Base-by-base conservation (phyloP, 2,329 filamentous ascomycete species). In the Talaromyces pinophilus region DNA sequence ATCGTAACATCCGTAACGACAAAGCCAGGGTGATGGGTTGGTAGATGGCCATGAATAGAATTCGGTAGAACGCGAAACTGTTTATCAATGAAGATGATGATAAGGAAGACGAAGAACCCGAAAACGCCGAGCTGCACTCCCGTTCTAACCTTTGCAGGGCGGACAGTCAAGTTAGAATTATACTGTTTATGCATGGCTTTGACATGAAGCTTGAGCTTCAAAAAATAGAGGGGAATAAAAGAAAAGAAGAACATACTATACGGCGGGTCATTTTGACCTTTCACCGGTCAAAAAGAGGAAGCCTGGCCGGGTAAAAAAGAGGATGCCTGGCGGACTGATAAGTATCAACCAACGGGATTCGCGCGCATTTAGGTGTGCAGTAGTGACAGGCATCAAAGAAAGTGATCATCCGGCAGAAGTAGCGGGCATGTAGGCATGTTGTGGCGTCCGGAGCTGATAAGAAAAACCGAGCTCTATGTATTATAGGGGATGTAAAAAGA, bases 1-100 rank as follows among this genome's bases (percentile, higher is more conserved):
- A 97, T 85, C 40, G 89, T 91, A 67, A 97, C 84, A 80, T 97
- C 93, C 75, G 92, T 96, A 72, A 97, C 87, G 73, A 96, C 88
- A 67, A 90, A 86, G 69, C 93, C 93, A 52, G 91, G 87, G 75
- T 96, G 91, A 79, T 97, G 93, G 68, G 88, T 87, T 30, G 93
- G 93, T 73, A 96, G 88, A 78, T 94, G 92, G 77, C 88, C 90
- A 83, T 97, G 93, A 71, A 97, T 90, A 67, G 90, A 87, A 73
- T 89, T 88, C 50, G 93, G 93, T 42, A 97, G 87, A 67, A 97
- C 90, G 71, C 91, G 87, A 82, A 95, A 96, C 76, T 90, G 92
- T 75, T 89, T 91, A 81, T 97, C 93, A 82, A 97, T 88, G 77
- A 96, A 85, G 78, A 94, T 88, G 70, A 93, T 80, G 73, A 94